Evolutionary conservation across 306 rosid genomes (phyloP).

Genomic region (Quercus berberidifolia): DNA sequence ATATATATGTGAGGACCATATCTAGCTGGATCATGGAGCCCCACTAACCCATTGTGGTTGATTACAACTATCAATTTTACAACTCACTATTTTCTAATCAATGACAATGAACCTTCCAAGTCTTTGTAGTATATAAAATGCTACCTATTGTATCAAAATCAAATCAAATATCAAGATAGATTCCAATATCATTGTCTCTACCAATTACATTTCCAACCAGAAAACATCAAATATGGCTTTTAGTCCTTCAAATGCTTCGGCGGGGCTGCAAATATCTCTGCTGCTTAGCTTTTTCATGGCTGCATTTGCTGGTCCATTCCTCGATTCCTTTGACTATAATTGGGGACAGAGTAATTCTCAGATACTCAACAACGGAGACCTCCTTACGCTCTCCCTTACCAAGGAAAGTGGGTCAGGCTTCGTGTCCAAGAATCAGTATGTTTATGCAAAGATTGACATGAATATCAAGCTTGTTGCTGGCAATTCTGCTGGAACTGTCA

Average conservation of each 20-base stretch:
- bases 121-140: background rate
- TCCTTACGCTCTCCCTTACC: slow-evolving; percentile 32
- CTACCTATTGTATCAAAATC: background rate
- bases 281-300: slow-evolving; percentile 6
- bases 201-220: background rate
- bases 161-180: background rate
- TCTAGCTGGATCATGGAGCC: background rate
- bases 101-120: background rate
- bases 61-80: background rate
- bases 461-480: slow-evolving; percentile 42
- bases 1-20: background rate
- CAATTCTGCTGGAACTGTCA: slow-evolving; percentile 46
- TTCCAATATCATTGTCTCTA: background rate
- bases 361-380: slow-evolving; percentile 27
- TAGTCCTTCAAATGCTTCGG: background rate
- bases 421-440: slow-evolving; percentile 29
- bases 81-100: background rate
- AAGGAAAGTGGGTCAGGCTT: slow-evolving; percentile 37
- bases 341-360: slow-evolving; percentile 29
- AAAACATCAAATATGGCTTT: background rate
- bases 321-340: slow-evolving; percentile 18
- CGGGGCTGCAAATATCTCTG: slow-evolving; percentile 1
- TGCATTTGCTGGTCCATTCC: slow-evolving; percentile 19
- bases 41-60: background rate
- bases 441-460: slow-evolving; percentile 36